Percentiles rank a stretch among this genome's conserved stretches.
Evolutionary conservation across 1,139 yeast species (phyloP).

Genomic region (Suhomyces chickasaworum): DNA sequence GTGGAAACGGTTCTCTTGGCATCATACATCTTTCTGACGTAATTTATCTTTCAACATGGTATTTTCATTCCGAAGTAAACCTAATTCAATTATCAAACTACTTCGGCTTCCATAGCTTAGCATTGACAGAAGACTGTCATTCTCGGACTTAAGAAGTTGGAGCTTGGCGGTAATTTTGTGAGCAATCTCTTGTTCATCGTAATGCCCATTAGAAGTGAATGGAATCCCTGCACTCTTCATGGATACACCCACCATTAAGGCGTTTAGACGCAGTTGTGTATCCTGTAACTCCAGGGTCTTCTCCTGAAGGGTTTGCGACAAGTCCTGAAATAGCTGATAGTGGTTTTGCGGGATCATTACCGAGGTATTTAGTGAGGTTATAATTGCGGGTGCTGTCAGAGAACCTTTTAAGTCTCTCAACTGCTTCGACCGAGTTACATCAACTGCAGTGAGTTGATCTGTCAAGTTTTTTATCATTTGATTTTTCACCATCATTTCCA

Average conservation of each 20-base stretch:
- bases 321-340: conserved; percentile 50
- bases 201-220: conserved; percentile 53
- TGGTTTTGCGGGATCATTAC: conserved; percentile 44
- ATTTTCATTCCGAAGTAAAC: conserved; percentile 51
- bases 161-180: conserved; percentile 73
- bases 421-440: conserved; percentile 18
- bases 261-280: conserved; percentile 63
- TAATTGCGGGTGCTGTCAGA: conserved; percentile 3
- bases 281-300: conserved; percentile 60
- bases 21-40: conserved; percentile 1
- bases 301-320: conserved; percentile 51
- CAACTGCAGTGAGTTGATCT: conserved; percentile 29
- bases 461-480: conserved; percentile 40
- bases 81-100: conserved; percentile 69
- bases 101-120: conserved; percentile 71
- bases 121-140: conserved; percentile 68
- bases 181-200: conserved; percentile 74
- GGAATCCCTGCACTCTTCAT: conserved; percentile 19
- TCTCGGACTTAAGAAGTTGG: conserved; percentile 65
- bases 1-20: conserved; percentile 6
- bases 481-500: conserved; percentile 37
- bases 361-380: conserved; percentile 10
- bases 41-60: conserved; percentile 12
- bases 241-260: conserved; percentile 46
- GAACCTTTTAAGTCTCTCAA: conserved; percentile 6